Conservation (phyloP, 495 filamentous ascomycete genomes). For the Tuber umbilicatum region DNA sequence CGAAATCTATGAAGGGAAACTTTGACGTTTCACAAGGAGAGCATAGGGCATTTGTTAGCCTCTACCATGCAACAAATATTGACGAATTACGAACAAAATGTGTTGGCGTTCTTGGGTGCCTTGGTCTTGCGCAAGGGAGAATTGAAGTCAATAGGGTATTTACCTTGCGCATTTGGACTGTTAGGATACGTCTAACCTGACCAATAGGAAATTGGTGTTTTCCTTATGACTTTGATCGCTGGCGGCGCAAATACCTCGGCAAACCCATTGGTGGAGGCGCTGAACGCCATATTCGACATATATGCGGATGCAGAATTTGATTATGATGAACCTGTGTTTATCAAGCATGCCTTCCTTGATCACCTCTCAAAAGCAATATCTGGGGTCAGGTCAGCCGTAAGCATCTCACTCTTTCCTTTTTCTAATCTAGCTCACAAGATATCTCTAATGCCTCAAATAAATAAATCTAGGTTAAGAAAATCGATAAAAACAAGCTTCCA, state of each 20-base stretch:
- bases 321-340: slow-evolving; percentile 56
- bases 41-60: slow-evolving; percentile 55
- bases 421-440: background rate
- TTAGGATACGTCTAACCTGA: background rate
- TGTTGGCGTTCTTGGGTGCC: slow-evolving; percentile 55
- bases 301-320: slow-evolving; percentile 53
- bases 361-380: slow-evolving; percentile 51
- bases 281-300: slow-evolving; percentile 58
- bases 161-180: slow-evolving; percentile 41
- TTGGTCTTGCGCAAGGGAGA: slow-evolving; percentile 48
- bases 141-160: slow-evolving; percentile 41
- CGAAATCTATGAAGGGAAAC: slow-evolving; percentile 49
- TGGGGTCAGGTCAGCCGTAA: slow-evolving; percentile 48
- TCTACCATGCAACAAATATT: slow-evolving; percentile 50
- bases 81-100: slow-evolving; percentile 53
- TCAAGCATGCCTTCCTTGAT: slow-evolving; percentile 53
- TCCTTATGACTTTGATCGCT: slow-evolving; percentile 51
- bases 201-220: slow-evolving; percentile 51
- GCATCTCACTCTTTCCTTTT: slow-evolving; percentile 6
- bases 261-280: slow-evolving; percentile 52
- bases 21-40: slow-evolving; percentile 47
- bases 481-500: slow-evolving; percentile 52
- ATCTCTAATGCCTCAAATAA: background rate
- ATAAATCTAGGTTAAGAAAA: slow-evolving; percentile 44
- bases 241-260: slow-evolving; percentile 46